Conservation (phyloP, 1,139 yeast genomes). For the Zygoascus meyerae region DNA sequence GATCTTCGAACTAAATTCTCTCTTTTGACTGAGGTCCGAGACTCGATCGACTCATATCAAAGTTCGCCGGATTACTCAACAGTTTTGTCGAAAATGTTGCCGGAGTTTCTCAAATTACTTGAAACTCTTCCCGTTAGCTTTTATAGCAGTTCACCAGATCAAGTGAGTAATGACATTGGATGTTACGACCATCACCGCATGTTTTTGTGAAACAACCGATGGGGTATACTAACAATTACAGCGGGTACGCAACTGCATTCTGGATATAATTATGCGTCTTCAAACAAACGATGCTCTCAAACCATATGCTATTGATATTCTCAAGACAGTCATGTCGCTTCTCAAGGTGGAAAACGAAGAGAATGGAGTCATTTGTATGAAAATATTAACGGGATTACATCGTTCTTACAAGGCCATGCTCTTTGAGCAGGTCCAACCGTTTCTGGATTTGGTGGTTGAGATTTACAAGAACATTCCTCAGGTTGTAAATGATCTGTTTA, state of each 20-base stretch:
- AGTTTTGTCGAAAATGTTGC: slow-evolving; percentile 30
- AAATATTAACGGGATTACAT: slow-evolving; percentile 81
- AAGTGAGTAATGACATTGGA: slow-evolving; percentile 22
- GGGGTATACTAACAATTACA: slow-evolving; percentile 12
- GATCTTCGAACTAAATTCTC: slow-evolving; percentile 56
- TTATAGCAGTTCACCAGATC: slow-evolving; percentile 27
- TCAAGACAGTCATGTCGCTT: slow-evolving; percentile 55
- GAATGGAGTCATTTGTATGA: slow-evolving; percentile 88
- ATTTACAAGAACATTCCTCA: slow-evolving; percentile 77
- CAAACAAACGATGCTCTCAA: slow-evolving; percentile 80
- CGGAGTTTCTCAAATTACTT: slow-evolving; percentile 40
- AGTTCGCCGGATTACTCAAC: slow-evolving; percentile 70
- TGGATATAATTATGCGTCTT: slow-evolving; percentile 77
- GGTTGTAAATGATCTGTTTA: slow-evolving; percentile 63
- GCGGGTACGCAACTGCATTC: slow-evolving; percentile 61
- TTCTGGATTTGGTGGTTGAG: slow-evolving; percentile 67
- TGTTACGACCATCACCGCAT: background rate
- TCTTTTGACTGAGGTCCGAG: slow-evolving; percentile 74
- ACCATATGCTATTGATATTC: slow-evolving; percentile 56
- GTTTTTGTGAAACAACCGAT: too few species aligned
- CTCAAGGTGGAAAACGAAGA: slow-evolving; percentile 84
- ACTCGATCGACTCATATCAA: slow-evolving; percentile 76
- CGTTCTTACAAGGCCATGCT: slow-evolving; percentile 71
- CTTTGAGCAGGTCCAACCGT: slow-evolving; percentile 69
- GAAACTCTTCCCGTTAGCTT: slow-evolving; percentile 71